Evolutionary conservation across 495 filamentous ascomycete species (phyloP), one percentile per base, ranked within the genome.

Genomic region (Annulohypoxylon bovei): DNA sequence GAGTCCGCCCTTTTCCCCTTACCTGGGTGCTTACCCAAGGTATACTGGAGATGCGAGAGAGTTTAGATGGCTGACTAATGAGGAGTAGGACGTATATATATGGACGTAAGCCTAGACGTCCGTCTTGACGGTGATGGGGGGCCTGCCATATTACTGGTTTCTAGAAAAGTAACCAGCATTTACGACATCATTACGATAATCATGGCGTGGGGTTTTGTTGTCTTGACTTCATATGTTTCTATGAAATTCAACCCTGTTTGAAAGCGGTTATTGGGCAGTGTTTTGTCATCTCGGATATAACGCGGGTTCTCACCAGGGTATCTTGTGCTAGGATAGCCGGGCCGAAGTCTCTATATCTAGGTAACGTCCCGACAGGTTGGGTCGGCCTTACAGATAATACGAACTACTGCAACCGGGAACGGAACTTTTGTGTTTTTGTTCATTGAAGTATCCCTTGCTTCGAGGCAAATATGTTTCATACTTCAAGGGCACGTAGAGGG

Each of bases 1-100:
- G 60, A 77, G 75, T 73, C 25, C 33, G 8, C 8, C 14, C 20
- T 12, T 25, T 0, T 23, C 28, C 14, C 5, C 25, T 0, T 30
- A 30, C 25, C 6, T 20, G n/a, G 1, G n/a, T 18, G n/a, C n/a
- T n/a, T n/a, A n/a, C n/a, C n/a, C n/a, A n/a, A n/a, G n/a, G n/a
- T n/a, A n/a, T n/a, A n/a, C n/a, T n/a, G n/a, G n/a, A n/a, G n/a
- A n/a, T 20, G 39, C 9, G n/a, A 3, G 16, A 20, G 39, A n/a
- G 3, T 33, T 1, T 22, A 1, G 28, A 37, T 28, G 20, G 9
- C 61, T 73, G 14, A 62, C 61, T 12, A 3, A 8, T 42, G 9
- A 11, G 6, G 23, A 9, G 3, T 65, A 73, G 70, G 37, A 70
- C 70, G 47, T 73, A 69, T 60, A 67, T 73, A 57, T 73, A 73